Conservation (phyloP, 108 stramenopile species). For the Skeletonema grethae region DNA sequence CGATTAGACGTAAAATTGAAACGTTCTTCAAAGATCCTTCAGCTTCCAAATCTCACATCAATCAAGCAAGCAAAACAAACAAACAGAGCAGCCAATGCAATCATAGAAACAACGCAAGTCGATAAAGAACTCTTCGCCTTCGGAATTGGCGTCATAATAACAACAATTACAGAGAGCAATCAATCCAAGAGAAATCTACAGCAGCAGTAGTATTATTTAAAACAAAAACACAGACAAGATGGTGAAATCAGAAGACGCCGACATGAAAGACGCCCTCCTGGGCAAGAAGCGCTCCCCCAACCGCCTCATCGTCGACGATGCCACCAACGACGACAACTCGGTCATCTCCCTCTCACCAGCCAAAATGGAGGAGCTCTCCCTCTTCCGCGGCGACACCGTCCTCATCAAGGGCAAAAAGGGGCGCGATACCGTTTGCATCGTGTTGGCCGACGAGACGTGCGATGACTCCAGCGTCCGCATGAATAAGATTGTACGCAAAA, state of each 20-base stretch:
- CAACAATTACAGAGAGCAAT: no score
- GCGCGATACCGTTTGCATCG: conserved; percentile 98
- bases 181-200: no score
- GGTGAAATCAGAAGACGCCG: conserved; percentile 64
- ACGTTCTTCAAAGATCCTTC: no score
- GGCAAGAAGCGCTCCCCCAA: conserved; percentile 98
- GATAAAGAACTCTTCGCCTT: no score
- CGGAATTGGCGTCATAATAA: no score
- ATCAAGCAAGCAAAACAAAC: no score
- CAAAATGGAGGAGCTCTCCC: conserved; percentile 99
- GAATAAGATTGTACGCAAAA: conserved; percentile 99
- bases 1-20: no score
- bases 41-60: no score
- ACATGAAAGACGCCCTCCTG: conserved; percentile 88
- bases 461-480: conserved; percentile 96
- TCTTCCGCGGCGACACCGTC: conserved; percentile 99
- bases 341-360: conserved; percentile 90
- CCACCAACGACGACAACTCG: conserved; percentile 99
- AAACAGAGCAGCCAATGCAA: no score
- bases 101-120: no score
- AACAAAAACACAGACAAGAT: conserved; percentile 2
- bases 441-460: conserved; percentile 95
- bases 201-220: no score
- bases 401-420: conserved; percentile 99
- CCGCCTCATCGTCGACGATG: conserved; percentile 98